These are phyloP conservation scores for Podosphaera xanthii DNA, from an alignment of 2,329 filamentous ascomycete species.

Conservation along the genomic window DNA sequence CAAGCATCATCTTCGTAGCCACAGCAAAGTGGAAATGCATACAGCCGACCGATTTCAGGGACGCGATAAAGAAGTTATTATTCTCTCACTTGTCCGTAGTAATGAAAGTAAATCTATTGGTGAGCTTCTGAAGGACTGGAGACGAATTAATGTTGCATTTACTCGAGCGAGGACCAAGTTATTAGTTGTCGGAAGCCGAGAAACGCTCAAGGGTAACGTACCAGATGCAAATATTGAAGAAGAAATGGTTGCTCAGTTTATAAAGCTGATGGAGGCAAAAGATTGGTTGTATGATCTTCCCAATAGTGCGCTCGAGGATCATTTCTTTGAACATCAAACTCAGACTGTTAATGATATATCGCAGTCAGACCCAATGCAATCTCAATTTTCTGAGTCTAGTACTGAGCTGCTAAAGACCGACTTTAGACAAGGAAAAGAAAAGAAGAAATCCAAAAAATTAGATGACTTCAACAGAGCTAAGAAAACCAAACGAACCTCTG, in stretches of 20 bases:
- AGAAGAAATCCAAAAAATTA: conserved; percentile 3
- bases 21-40: conserved; percentile 64
- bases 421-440: background rate
- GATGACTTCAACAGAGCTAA: conserved; percentile 5
- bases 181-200: conserved; percentile 61
- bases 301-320: conserved; percentile 36
- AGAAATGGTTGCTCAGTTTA: conserved; percentile 55
- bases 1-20: conserved; percentile 42
- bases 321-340: conserved; percentile 32
- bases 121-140: conserved; percentile 75
- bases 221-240: conserved; percentile 42
- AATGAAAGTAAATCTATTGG: conserved; percentile 71
- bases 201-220: conserved; percentile 42
- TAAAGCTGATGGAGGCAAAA: conserved; percentile 51
- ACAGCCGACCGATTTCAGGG: conserved; percentile 95
- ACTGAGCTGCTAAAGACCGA: background rate
- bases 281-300: conserved; percentile 65
- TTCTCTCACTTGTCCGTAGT: conserved; percentile 69
- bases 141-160: conserved; percentile 85
- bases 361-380: conserved; percentile 4
- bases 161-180: conserved; percentile 84
- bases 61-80: conserved; percentile 78
- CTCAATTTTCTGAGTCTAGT: background rate
- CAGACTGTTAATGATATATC: conserved; percentile 19
- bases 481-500: conserved; percentile 2